Conservation (phyloP, 148 eudicot species). For the Chenopodium album region DNA sequence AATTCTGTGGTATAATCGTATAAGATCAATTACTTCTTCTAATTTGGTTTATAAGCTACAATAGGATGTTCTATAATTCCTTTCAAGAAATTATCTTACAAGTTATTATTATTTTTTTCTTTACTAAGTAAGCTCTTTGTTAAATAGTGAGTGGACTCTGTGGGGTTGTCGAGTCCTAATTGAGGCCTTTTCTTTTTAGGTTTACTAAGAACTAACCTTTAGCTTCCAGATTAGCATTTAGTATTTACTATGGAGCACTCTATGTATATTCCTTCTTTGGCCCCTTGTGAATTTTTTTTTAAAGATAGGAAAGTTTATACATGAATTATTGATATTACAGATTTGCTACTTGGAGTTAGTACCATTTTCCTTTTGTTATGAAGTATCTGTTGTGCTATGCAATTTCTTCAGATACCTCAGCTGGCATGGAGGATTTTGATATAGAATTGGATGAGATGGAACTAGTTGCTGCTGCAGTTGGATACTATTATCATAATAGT, state of each 20-base stretch:
- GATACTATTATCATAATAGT: conserved; percentile 51
- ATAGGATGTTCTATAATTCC: background rate
- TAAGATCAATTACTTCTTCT: conserved; percentile 1
- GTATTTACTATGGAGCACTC: background rate
- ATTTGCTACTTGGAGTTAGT: conserved; percentile 4
- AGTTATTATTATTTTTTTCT: background rate
- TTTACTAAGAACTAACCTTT: conserved; percentile 10
- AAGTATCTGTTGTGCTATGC: conserved; percentile 13
- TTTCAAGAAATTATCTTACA: background rate
- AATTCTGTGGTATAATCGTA: conserved; percentile 20
- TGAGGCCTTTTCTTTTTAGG: background rate
- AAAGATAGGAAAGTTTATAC: background rate
- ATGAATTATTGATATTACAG: conserved; percentile 6
- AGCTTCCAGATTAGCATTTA: background rate
- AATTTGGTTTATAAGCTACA: background rate
- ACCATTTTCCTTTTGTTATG: background rate
- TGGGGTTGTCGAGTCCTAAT: background rate
- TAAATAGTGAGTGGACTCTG: background rate
- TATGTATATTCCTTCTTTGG: conserved; percentile 10
- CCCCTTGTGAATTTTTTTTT: background rate
- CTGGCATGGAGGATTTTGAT: conserved; percentile 58
- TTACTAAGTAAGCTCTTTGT: conserved; percentile 2
- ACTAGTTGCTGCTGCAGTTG: conserved; percentile 77
- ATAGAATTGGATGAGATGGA: conserved; percentile 79
- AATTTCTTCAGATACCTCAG: conserved; percentile 32